Base-by-base conservation (phyloP, 257 asterid genomes). In the Solanum neorickii region DNA sequence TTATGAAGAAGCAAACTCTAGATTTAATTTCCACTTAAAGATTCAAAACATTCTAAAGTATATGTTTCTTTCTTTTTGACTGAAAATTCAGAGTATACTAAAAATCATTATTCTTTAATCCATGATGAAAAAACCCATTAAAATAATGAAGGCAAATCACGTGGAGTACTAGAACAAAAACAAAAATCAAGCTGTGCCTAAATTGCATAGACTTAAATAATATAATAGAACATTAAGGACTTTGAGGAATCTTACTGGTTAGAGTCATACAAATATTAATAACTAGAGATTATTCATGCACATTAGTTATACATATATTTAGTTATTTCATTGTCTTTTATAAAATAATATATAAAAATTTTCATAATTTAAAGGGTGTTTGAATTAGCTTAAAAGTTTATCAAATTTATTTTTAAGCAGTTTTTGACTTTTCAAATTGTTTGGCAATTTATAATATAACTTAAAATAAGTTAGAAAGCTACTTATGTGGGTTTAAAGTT, bases 401-500 rank as follows among this genome's bases (percentile, higher is more conserved):
- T 49, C 21, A 49, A 49, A 15, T 1, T 1, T 49, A 49, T 16
- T 49, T 15, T 2, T 15, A 49, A 16, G 23, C 0, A 3, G 0
- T 49, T 49, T 49, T 49, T 49, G 9, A 6, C 60, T 49, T 49
- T 2, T 49, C 8, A 49, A 49, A 49, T 8, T 14, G 8, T 14
- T 49, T 14, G 21, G 1, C 8, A 49, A 49, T 49, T 15, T 15
- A 16, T 16, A 49, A 49, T 15, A 15, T 2, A 49, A 7, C 2
- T 37, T 37, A 37, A 37, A 37, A 49, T 49, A 49, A 49, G 8
- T 2, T 39, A 49, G 7, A 35, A 35, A 35, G 62, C 62, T 56
- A 18, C 12, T 59, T 59, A 20, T 20, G 66, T 59, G 12, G 25
- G 5, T 56, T 56, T 11, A 18, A 20, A 59, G 11, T 21, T 59